phyloP scores from a whole-genome alignment of 805 yeast genomes.

The Lipomyces starkeyi region DNA sequence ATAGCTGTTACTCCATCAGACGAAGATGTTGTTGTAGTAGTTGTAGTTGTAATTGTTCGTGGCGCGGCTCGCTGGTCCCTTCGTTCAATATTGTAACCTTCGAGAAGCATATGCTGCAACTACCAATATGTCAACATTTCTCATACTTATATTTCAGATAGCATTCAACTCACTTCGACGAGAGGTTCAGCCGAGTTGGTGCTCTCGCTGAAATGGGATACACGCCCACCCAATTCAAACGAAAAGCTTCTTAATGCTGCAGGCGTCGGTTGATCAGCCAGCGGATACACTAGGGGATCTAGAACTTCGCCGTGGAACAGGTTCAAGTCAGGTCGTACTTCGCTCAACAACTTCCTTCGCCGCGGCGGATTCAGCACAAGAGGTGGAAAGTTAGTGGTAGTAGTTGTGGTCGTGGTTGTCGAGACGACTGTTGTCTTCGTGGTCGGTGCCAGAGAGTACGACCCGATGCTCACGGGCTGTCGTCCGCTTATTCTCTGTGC shows the following conservation, averaged over 20 bases:
- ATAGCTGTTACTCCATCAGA: neutral
- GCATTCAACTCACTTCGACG: constrained; percentile 18
- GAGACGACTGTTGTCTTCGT: constrained; percentile 37
- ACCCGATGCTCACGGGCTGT: constrained; percentile 14
- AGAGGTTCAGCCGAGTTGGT: constrained; percentile 15
- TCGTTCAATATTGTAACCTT: neutral
- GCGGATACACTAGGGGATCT: constrained; percentile 41
- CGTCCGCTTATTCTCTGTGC: neutral
- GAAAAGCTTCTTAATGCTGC: constrained; percentile 43
- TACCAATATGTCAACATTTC: neutral
- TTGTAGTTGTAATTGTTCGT: constrained; percentile 11
- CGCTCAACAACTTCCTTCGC: neutral
- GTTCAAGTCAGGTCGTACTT: neutral
- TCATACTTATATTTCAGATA: neutral
- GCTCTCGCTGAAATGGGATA: constrained; percentile 42
- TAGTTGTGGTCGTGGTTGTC: constrained; percentile 39
- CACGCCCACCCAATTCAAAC: constrained; percentile 42
- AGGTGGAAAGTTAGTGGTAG: constrained; percentile 37
- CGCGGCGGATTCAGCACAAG: constrained; percentile 27
- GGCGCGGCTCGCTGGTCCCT: neutral
- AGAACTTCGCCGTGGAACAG: constrained; percentile 5
- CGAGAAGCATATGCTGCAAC: constrained; percentile 1
- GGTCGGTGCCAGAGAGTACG: constrained; percentile 32
- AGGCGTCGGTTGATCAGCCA: constrained; percentile 46
- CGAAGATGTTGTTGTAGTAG: constrained; percentile 11